Percentiles rank a stretch among this genome's conserved stretches.
These are phyloP conservation scores for Aspergillus sp. DNA, from an alignment of 2,329 filamentous ascomycete genomes.

Conservation along the genomic window DNA sequence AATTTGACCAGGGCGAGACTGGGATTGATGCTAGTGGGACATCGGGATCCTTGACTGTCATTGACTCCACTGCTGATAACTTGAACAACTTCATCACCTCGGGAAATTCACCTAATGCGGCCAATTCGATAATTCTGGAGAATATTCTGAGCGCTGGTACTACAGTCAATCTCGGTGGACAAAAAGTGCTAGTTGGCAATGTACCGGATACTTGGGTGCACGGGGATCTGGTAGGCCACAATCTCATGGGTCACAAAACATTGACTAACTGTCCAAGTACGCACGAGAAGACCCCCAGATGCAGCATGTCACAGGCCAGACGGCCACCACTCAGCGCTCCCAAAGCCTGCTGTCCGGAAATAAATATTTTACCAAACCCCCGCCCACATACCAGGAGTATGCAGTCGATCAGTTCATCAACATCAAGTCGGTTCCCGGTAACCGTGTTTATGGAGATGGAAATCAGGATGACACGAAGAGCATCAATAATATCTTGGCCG, in stretches of 20 bases:
- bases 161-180: constrained; percentile 22
- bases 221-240: constrained; percentile 23
- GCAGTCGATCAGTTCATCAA: constrained; percentile 40
- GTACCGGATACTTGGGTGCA: constrained; percentile 25
- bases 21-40: constrained; percentile 21
- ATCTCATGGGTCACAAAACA: not conserved
- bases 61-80: constrained; percentile 11
- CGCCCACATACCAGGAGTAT: constrained; percentile 43
- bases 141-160: constrained; percentile 23
- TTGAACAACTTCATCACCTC: constrained; percentile 15
- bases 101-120: constrained; percentile 24
- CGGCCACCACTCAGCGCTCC: constrained; percentile 23
- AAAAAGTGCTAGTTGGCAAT: constrained; percentile 13
- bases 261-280: constrained; percentile 7
- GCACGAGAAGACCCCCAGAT: constrained; percentile 9
- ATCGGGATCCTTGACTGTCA: constrained; percentile 17
- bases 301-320: constrained; percentile 22
- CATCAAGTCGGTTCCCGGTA: constrained; percentile 40
- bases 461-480: constrained; percentile 32
- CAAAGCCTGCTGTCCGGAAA: constrained; percentile 22
- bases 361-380: constrained; percentile 37
- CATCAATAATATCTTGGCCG: constrained; percentile 28
- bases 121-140: constrained; percentile 24
- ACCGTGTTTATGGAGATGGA: constrained; percentile 41
- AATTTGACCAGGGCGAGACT: constrained; percentile 16